Evolutionary conservation across 1,284 basidiomycete genomes (phyloP), one percentile per base, ranked within the genome.

Genomic region (Afroboletus lepidellus): DNA sequence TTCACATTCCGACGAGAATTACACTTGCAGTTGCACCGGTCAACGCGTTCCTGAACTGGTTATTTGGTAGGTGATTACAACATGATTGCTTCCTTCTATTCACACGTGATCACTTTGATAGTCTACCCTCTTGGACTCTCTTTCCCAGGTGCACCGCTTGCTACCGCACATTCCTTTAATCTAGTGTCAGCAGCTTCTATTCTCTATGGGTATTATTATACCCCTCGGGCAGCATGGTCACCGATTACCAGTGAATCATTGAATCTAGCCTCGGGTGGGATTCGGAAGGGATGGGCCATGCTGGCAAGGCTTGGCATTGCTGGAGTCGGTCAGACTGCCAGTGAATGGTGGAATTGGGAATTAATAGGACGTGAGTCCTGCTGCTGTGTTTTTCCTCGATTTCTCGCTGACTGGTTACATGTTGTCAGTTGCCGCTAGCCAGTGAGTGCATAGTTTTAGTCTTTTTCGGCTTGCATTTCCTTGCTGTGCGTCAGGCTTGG

Each of bases 341-440:
- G 83, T 8, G 92, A 95, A 66, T 95, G 92, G 93, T 94, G 92
- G 91, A 85, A 86, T 33, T 94, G 92, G 92, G 92, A 94, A 65
- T 74, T 93, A 9, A 70, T 87, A 43, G 78, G 77, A 45, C 70
- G 79, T 81, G 60, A 67, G 80, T 74, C 18, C 11, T 36, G 41
- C 18, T 46, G 24, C 15, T 11, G 16, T 16, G 16, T 24, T 50
- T 41, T 41, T 29, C 48, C 5, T 13, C 25, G 30, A 13, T 47
- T 34, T 13, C 32, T 43, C 5, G 37, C 36, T 49, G 25, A 56
- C 9, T 2, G 29, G 24, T 6, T 18, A 1, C 25, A 15, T 42
- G 13, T 8, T 15, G 15, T n/a, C 50, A 79, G 81, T 77, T 63
- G 84, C 71, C 25, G 90, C 84, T 47, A 85, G 83, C 64, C 66